Evolutionary conservation across 2,329 filamentous ascomycete species (phyloP).

Genomic region (Pseudogymnoascus sp.): DNA sequence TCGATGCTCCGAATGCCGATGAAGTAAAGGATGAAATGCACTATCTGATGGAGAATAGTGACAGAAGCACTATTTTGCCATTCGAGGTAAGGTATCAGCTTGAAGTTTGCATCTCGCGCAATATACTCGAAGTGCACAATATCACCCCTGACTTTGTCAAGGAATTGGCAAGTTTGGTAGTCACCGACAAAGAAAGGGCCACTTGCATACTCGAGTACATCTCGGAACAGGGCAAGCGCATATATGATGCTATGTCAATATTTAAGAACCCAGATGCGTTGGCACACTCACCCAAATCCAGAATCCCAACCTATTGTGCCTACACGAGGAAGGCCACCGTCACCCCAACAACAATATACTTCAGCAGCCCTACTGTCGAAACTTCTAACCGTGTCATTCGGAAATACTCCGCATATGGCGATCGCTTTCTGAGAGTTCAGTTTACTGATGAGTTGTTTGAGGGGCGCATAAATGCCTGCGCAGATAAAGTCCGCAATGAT

Average conservation of each 20-base stretch:
- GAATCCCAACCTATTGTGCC: constrained; percentile 62
- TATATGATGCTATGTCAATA: constrained; percentile 64
- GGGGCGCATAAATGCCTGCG: constrained; percentile 31
- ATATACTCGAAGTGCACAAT: constrained; percentile 66
- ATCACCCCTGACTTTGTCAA: constrained; percentile 59
- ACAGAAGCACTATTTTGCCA: constrained; percentile 37
- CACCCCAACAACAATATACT: constrained; percentile 76
- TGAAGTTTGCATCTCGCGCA: constrained; percentile 83
- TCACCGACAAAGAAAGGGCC: constrained; percentile 40
- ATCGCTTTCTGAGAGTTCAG: constrained; percentile 80
- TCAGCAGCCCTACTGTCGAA: constrained; percentile 69
- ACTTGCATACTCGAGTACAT: constrained; percentile 65
- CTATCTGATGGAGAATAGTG: constrained; percentile 15
- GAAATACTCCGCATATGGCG: constrained; percentile 54
- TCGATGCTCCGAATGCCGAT: constrained; percentile 22
- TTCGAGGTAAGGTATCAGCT: constrained; percentile 81
- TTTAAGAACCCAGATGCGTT: constrained; percentile 49
- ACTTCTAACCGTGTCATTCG: constrained; percentile 81
- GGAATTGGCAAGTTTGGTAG: constrained; percentile 44
- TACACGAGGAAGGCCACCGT: constrained; percentile 68
- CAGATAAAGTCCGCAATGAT: constrained; percentile 47
- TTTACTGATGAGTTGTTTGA: constrained; percentile 69
- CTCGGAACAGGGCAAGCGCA: constrained; percentile 50
- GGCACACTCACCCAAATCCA: constrained; percentile 38
- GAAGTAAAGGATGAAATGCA: constrained; percentile 17